phyloP scores from a whole-genome alignment of 345 rosid genomes.

The Corchorus capsularis region DNA sequence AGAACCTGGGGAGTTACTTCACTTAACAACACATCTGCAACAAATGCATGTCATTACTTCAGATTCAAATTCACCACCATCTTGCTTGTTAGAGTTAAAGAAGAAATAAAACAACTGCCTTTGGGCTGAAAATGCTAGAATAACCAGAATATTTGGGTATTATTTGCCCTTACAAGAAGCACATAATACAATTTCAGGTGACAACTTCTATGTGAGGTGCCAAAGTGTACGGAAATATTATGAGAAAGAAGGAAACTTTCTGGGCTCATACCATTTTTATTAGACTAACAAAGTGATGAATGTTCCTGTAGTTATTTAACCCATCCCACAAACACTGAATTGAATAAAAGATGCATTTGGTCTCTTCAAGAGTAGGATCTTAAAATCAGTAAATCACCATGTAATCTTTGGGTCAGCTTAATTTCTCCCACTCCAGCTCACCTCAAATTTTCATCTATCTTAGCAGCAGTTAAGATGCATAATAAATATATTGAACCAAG shows the following conservation, averaged over 20 bases:
- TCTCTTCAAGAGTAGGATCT: background rate
- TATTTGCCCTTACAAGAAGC: background rate
- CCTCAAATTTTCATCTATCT: background rate
- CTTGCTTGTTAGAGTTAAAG: slow-evolving; percentile 8
- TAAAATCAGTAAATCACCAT: background rate
- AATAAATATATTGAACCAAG: slow-evolving; percentile 3
- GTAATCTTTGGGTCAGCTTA: background rate
- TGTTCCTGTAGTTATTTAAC: background rate
- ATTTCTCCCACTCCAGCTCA: slow-evolving; percentile 5
- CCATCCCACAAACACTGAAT: background rate
- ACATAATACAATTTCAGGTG: background rate
- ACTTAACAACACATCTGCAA: slow-evolving; percentile 77
- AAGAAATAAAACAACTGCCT: background rate
- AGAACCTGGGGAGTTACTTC: slow-evolving; percentile 64
- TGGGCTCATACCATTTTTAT: background rate
- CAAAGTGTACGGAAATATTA: background rate
- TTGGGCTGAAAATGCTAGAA: background rate
- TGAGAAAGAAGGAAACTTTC: background rate
- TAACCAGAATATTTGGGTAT: background rate
- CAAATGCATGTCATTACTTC: slow-evolving; percentile 20
- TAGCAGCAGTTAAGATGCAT: slow-evolving; percentile 5
- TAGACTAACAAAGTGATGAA: slow-evolving; percentile 2
- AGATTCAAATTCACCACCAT: slow-evolving; percentile 12
- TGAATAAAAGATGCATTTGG: background rate
- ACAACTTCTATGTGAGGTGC: background rate